Evolutionary conservation across 129 eudicot genomes (phyloP).

Genomic region (Flaveria trinervia): DNA sequence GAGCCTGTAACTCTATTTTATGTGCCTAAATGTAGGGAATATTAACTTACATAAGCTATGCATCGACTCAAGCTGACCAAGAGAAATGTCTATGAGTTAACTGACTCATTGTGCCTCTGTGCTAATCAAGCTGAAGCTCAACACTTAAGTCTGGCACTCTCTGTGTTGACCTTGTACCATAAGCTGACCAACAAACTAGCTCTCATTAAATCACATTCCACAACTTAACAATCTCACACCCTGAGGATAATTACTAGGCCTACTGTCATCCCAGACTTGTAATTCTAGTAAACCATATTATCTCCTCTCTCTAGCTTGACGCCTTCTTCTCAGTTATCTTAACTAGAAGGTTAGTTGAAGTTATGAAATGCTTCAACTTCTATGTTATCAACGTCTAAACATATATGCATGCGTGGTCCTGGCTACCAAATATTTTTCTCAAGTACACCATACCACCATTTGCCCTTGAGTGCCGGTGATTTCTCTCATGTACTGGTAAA

Average conservation of each 20-base stretch:
- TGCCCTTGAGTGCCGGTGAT: background rate
- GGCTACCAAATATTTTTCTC: background rate
- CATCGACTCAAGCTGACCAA: background rate
- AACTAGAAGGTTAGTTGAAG: background rate
- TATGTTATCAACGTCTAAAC: background rate
- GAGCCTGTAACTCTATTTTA: background rate
- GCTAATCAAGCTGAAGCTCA: background rate
- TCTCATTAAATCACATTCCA: background rate
- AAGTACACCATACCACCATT: background rate
- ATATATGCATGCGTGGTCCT: background rate
- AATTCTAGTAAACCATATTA: background rate
- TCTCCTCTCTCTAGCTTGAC: background rate
- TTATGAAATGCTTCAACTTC: background rate
- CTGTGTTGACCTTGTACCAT: background rate
- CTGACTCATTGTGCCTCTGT: background rate
- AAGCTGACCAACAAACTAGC: background rate
- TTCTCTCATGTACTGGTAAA: background rate
- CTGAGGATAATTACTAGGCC: background rate
- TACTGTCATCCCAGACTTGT: background rate
- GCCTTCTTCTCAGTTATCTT: background rate
- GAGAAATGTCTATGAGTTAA: background rate
- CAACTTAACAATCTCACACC: background rate
- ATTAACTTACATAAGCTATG: background rate
- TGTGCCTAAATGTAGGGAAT: background rate
- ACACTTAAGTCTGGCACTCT: background rate